These are phyloP conservation scores for Poteriospumella lacustris DNA, from an alignment of 108 stramenopile genomes.

Conservation along the genomic window DNA sequence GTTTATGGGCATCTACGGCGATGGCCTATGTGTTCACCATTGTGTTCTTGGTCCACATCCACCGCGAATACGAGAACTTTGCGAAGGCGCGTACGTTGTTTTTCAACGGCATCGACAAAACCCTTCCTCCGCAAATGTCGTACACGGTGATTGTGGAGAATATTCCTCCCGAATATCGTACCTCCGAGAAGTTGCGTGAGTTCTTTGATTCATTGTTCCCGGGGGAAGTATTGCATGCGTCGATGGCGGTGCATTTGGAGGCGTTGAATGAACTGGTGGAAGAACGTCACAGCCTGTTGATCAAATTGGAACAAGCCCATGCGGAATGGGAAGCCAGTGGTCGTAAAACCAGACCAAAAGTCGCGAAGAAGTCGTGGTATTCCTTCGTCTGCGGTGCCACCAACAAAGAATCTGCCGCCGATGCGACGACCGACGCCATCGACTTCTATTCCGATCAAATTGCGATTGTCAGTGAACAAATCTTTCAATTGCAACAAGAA, in stretches of 20 bases:
- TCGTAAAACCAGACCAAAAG: neutral
- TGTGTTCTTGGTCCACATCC: neutral
- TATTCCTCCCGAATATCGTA: slow-evolving; percentile 10
- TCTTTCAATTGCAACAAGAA: neutral
- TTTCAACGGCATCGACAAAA: neutral
- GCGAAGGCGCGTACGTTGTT: neutral
- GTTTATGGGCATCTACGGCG: slow-evolving; percentile 1
- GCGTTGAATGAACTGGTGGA: neutral
- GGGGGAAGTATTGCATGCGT: neutral
- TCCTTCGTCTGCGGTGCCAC: no score
- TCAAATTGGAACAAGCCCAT: neutral
- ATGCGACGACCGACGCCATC: neutral
- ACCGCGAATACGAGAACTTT: slow-evolving; percentile 14
- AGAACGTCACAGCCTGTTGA: neutral
- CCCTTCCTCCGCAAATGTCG: neutral
- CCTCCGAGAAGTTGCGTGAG: neutral
- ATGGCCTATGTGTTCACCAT: slow-evolving; percentile 11
- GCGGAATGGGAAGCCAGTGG: neutral
- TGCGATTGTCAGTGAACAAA: neutral
- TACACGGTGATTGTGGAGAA: slow-evolving; percentile 20
- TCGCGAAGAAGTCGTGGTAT: neutral
- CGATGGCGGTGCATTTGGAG: neutral
- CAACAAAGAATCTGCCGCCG: neutral
- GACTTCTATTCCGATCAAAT: neutral
- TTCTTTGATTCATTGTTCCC: slow-evolving; percentile 12